Evolutionary conservation across 2,329 filamentous ascomycete genomes (phyloP).

Genomic region (Beauveria scarabaeidicola): DNA sequence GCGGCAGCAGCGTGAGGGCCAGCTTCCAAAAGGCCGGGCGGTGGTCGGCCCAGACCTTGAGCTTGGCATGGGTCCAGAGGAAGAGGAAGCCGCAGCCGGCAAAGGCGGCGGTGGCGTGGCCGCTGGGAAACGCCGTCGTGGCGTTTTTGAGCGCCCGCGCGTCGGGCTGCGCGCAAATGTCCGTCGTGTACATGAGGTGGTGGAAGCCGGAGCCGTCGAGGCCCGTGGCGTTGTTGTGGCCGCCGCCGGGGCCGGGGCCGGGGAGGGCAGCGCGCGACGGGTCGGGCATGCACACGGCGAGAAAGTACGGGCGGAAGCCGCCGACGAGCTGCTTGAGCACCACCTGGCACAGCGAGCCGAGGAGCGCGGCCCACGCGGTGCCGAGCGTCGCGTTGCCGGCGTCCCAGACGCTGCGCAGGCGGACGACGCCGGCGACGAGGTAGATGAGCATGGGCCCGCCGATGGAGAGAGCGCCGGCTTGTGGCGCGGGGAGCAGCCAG

Average conservation of each 20-base stretch:
- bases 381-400: conserved; percentile 55
- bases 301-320: conserved; percentile 55
- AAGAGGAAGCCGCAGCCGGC: conserved; percentile 56
- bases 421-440: conserved; percentile 43
- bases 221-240: conserved; percentile 30
- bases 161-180: conserved; percentile 51
- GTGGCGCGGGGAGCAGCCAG: conserved; percentile 53
- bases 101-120: conserved; percentile 57
- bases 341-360: conserved; percentile 56
- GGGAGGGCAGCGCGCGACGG: conserved; percentile 30
- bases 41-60: conserved; percentile 61
- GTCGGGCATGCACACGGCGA: conserved; percentile 54
- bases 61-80: conserved; percentile 62
- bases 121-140: conserved; percentile 59
- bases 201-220: conserved; percentile 42
- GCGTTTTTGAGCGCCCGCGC: conserved; percentile 47
- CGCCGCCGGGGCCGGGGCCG: no score
- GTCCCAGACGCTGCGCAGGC: conserved; percentile 49
- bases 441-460: conserved; percentile 51
- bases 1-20: conserved; percentile 45
- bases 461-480: conserved; percentile 47
- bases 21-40: conserved; percentile 62
- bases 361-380: conserved; percentile 49
- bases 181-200: conserved; percentile 54
- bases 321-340: conserved; percentile 59